Evolutionary conservation across 2,329 filamentous ascomycete species (phyloP).

Genomic region (Paecilomyces fulvus): DNA sequence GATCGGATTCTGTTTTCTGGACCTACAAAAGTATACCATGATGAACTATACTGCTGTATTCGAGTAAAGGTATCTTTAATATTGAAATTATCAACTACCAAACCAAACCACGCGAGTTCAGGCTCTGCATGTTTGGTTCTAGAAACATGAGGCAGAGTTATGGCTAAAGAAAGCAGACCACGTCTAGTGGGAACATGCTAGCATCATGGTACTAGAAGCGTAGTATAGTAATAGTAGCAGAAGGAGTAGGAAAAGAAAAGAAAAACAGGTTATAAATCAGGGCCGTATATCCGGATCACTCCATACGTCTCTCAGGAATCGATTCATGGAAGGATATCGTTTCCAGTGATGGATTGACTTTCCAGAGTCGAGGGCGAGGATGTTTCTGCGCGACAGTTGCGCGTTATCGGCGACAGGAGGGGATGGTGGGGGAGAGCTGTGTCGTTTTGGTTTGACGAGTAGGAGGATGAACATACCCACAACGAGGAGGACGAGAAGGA

Average conservation of each 20-base stretch:
- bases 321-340: conserved; percentile 14
- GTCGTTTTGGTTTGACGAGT: conserved; percentile 64
- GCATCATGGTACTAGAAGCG: neutral
- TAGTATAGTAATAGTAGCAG: conserved; percentile 14
- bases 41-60: conserved; percentile 1
- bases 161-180: neutral
- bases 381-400: conserved; percentile 8
- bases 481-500: conserved; percentile 77
- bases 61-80: neutral
- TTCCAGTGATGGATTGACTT: conserved; percentile 13
- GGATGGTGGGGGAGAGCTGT: conserved; percentile 13
- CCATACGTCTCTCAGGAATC: conserved; percentile 21
- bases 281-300: conserved; percentile 26
- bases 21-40: neutral
- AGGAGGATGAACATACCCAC: conserved; percentile 79
- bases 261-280: conserved; percentile 13
- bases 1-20: neutral
- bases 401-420: conserved; percentile 17
- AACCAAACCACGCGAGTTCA: neutral
- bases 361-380: conserved; percentile 10
- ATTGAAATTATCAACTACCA: neutral
- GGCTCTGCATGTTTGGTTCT: neutral
- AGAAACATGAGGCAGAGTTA: neutral
- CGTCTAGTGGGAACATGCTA: neutral
- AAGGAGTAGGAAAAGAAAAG: neutral